These are phyloP conservation scores for Penicillium maclennaniae DNA, from an alignment of 495 filamentous ascomycete species.

Conservation along the genomic window DNA sequence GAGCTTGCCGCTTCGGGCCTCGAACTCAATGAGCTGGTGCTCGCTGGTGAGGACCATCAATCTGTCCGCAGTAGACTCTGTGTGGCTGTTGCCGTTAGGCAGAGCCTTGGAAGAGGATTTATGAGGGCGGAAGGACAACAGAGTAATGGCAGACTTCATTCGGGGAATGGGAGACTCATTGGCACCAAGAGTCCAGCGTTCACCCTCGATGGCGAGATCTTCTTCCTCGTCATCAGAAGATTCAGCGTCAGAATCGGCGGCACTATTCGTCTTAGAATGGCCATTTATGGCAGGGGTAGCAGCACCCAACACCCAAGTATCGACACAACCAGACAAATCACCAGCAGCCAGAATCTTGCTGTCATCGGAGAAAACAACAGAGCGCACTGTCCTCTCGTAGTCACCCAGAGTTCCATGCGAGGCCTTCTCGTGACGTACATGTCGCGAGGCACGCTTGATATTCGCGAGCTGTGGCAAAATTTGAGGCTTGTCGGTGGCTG, in stretches of 20 bases:
- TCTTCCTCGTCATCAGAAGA: conserved; percentile 50
- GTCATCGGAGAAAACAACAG: conserved; percentile 74
- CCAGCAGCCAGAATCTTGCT: conserved; percentile 72
- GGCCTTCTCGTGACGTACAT: conserved; percentile 47
- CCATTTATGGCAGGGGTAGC: conserved; percentile 32
- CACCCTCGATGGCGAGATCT: conserved; percentile 38
- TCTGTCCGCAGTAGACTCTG: conserved; percentile 46
- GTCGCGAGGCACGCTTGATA: conserved; percentile 56
- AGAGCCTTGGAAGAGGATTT: conserved; percentile 25
- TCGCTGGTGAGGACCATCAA: conserved; percentile 73
- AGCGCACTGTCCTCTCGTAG: conserved; percentile 74
- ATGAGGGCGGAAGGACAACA: conserved; percentile 70
- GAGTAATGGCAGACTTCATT: conserved; percentile 61
- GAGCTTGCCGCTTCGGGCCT: conserved; percentile 67
- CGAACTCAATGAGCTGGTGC: conserved; percentile 72
- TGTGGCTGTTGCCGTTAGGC: conserved; percentile 34
- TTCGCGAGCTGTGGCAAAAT: conserved; percentile 47
- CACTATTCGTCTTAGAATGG: conserved; percentile 27
- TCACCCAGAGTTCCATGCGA: conserved; percentile 66
- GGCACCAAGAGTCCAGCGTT: conserved; percentile 65
- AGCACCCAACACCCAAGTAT: conserved; percentile 72
- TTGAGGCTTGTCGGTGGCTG: conserved; percentile 34
- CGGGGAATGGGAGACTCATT: conserved; percentile 71
- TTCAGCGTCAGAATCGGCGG: conserved; percentile 47
- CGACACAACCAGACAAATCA: conserved; percentile 81